Conservation (phyloP, 2,329 filamentous ascomycete species). For the Cladosporium sp. region DNA sequence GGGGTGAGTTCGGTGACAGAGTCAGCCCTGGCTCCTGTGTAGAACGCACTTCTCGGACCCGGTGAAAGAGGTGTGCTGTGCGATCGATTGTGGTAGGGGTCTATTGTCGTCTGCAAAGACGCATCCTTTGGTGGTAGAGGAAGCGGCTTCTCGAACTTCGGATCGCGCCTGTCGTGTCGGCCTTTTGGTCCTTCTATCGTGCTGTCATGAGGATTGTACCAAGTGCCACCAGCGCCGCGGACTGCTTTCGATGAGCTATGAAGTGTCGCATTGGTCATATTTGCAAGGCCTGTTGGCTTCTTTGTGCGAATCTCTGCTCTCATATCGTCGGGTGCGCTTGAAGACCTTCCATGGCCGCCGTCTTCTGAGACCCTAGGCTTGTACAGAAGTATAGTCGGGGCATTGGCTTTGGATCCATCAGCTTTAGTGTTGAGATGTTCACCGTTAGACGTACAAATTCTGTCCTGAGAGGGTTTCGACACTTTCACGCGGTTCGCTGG, state of each 20-base stretch:
- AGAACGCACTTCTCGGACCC: background rate
- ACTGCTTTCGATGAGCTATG: background rate
- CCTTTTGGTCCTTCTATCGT: background rate
- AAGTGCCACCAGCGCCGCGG: background rate
- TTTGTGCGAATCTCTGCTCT: background rate
- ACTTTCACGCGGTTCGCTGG: background rate
- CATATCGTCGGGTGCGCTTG: constrained; percentile 4
- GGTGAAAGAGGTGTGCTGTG: constrained; percentile 10
- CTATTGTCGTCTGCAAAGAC: background rate
- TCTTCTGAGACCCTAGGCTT: constrained; percentile 5
- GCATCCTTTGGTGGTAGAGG: background rate
- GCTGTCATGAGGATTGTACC: constrained; percentile 7
- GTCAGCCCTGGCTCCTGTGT: background rate
- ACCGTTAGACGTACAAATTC: background rate
- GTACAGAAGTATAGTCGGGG: background rate
- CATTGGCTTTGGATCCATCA: background rate
- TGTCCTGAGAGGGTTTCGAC: background rate
- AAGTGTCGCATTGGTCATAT: background rate
- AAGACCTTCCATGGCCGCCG: constrained; percentile 6
- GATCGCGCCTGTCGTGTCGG: background rate
- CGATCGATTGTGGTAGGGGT: constrained; percentile 1
- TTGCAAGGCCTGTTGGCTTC: background rate
- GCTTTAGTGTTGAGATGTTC: background rate
- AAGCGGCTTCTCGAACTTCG: constrained; percentile 3
- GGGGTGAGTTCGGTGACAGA: constrained; percentile 5